Evolutionary conservation across 2,329 filamentous ascomycete genomes (phyloP), one percentile per base, ranked within the genome.

Genomic region (Exutisphaerella laricina): DNA sequence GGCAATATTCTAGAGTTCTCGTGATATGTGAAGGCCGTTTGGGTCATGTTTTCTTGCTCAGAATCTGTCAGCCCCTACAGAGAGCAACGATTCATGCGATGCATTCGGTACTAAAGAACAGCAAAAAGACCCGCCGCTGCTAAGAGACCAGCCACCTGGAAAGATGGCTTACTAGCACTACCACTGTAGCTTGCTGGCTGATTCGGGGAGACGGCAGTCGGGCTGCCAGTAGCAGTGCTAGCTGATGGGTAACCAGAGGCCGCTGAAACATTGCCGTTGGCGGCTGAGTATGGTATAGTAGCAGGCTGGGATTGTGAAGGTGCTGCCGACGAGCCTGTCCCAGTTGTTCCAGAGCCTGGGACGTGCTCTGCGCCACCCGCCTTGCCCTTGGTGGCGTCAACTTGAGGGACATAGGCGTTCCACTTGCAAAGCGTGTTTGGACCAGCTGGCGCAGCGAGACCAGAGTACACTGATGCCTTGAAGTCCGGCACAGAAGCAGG

Each of bases 391-490:
- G 58, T 60, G 25, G 54, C 49, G 17, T 51, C 48, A 31, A 53
- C 40, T 32, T 58, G 43, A 12, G 56, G 53, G 10, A 55, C 14
- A 43, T 53, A 54, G 20, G 45, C 41, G 10, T 56, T 55, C 47
- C 46, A 59, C 29, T 16, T 43, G 3, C 55, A 53, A 32, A 59
- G 49, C 18, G 49, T 43, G 26, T 46, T 44, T 21, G 43, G 33
- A 13, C 32, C 28, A 7, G 37, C 29, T 4, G 50, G 47, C 35
- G 59, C 51, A 29, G 67, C 59, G 23, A 60, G 59, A n/a, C 64
- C 58, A 45, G 59, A 63, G 28, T 61, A 60, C 17, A 70, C 64
- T 4, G 58, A 58, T 32, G 70, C 54, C 41, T 65, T 54, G 44
- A 71, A 64, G n/a, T 62, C 64, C 0, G 60, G 58, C 13, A 67